Conservation (phyloP, 1,139 yeast genomes). For the Suhomyces bolitotheri region DNA sequence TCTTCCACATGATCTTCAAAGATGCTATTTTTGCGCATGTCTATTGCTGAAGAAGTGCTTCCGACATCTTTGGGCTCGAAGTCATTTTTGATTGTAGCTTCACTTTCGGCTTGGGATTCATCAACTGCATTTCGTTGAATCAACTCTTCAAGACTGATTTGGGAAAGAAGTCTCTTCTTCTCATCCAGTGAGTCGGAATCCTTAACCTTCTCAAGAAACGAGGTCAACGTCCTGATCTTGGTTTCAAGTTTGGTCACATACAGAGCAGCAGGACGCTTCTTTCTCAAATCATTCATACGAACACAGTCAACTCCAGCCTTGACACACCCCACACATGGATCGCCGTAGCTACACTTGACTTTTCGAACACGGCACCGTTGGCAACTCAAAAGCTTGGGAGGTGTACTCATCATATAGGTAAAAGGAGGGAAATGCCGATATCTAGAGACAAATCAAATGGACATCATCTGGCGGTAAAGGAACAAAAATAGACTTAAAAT, state of each 20-base stretch:
- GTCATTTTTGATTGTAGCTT: not conserved
- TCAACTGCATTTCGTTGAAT: slow-evolving; percentile 8
- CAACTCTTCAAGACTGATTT: slow-evolving; percentile 7
- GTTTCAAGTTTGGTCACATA: slow-evolving; percentile 46
- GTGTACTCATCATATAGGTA: slow-evolving; percentile 1
- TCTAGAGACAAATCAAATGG: not conserved
- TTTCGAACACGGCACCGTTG: slow-evolving; percentile 53
- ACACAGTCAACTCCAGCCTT: slow-evolving; percentile 49
- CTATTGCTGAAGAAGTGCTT: not conserved
- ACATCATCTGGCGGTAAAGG: slow-evolving; percentile 1
- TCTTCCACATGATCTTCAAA: slow-evolving; percentile 14
- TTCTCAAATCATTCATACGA: slow-evolving; percentile 53
- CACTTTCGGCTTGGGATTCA: slow-evolving; percentile 8
- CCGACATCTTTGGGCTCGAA: not conserved
- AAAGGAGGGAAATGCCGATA: not conserved
- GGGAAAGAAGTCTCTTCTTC: slow-evolving; percentile 16
- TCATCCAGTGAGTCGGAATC: slow-evolving; percentile 23
- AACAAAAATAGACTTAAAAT: too few relatives aligned
- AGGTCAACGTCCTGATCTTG: slow-evolving; percentile 26
- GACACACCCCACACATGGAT: slow-evolving; percentile 53
- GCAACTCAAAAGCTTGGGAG: slow-evolving; percentile 32
- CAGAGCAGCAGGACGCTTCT: slow-evolving; percentile 51
- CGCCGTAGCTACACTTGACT: slow-evolving; percentile 52
- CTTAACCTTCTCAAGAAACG: slow-evolving; percentile 27
- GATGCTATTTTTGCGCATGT: slow-evolving; percentile 4